Base-by-base conservation (phyloP, 2,329 filamentous ascomycete genomes). In the Blastomyces percursus region DNA sequence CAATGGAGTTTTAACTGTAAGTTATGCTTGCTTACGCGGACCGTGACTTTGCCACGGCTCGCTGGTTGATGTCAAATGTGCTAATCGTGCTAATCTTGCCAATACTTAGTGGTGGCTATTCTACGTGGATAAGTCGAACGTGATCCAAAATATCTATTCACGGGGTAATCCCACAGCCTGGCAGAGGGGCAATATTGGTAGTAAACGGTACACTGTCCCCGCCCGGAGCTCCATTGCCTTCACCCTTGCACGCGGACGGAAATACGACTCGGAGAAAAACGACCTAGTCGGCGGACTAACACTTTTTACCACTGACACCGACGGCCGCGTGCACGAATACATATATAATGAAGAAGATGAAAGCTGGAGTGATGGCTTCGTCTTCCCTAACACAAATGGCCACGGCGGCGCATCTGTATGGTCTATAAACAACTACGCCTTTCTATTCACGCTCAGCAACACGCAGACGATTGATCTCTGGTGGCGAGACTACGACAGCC, bases 291-390 rank as follows among this genome's bases (percentile, higher is more conserved):
- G 48, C 16, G 48, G 48, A 27, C n/a, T 48, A 24, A 32, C 40
- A 11, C 30, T 30, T 30, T 30, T 30, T 30, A 30, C 30, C 30
- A 30, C 30, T 30, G 30, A 30, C 30, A 5, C 30, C 30, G 30
- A 30, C 30, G 30, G 30, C 30, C 30, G 30, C 30, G 30, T 30
- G 30, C 24, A 46, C 24, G 57, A 60, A 48, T 60, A 60, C 57
- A 60, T 59, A n/a, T 60, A 60, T 40, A 60, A 44, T 24, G 58
- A 60, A 11, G 42, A 60, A 7, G 58, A 48, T n/a, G 12, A 50
- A 3, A 50, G 44, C 2, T 60, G 58, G 30, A 60, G 27, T n/a
- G 19, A 50, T 2, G 40, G 58, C 19, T 48, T 27, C 38, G 19
- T 24, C 14, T 60, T 60, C 38, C n/a, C 50, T 2, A 30, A 30